Evolutionary conservation across 108 stramenopile genomes (phyloP).

Genomic region (Cylindrotheca fusiformis): DNA sequence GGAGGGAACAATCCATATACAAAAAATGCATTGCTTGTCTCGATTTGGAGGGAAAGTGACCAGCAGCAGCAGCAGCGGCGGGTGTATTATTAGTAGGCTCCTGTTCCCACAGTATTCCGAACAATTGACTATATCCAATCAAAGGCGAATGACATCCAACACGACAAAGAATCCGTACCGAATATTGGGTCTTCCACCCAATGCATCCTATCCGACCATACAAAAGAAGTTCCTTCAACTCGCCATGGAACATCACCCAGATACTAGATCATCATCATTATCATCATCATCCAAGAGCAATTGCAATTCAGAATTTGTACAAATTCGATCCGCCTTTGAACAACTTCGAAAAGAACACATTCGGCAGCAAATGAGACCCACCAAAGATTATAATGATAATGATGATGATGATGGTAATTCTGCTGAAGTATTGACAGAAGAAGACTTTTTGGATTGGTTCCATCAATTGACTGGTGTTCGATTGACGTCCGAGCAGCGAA

Average conservation of each 20-base stretch:
- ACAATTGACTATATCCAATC: too few relatives aligned
- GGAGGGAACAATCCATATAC: too few relatives aligned
- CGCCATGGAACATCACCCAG: slow-evolving; percentile 53
- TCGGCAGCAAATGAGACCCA: not conserved
- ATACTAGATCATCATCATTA: slow-evolving; percentile 16
- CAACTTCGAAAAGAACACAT: slow-evolving; percentile 15
- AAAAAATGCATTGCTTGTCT: too few relatives aligned
- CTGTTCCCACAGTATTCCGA: too few relatives aligned
- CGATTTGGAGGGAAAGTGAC: too few relatives aligned
- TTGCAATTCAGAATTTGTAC: slow-evolving; percentile 22
- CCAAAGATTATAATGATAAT: not conserved
- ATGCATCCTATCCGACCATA: slow-evolving; percentile 18
- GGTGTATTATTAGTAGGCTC: too few relatives aligned
- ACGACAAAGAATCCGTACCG: slow-evolving; percentile 30
- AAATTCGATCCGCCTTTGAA: slow-evolving; percentile 48
- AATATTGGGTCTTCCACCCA: slow-evolving; percentile 31
- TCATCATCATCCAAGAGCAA: not conserved
- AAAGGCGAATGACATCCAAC: too few relatives aligned
- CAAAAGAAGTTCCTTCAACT: slow-evolving; percentile 36
- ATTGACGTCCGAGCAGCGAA: slow-evolving; percentile 30
- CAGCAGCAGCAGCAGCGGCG: too few relatives aligned
- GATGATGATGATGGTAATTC: not conserved
- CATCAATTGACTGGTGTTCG: slow-evolving; percentile 23
- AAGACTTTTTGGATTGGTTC: slow-evolving; percentile 22
- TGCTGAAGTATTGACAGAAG: slow-evolving; percentile 14